Conservation (phyloP, 129 eudicot species). For the Helichrysum umbraculigerum region DNA sequence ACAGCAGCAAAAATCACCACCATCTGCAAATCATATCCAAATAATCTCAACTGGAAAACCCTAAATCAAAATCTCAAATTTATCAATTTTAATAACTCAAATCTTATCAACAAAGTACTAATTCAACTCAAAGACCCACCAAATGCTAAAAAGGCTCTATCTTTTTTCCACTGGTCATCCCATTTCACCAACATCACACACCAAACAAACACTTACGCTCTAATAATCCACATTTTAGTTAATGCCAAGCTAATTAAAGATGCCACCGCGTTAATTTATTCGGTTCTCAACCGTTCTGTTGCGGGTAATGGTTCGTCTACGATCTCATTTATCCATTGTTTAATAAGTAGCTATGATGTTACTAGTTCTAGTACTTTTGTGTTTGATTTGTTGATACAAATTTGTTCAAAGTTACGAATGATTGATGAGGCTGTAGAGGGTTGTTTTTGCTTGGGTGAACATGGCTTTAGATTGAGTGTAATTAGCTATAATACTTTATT, state of each 20-base stretch:
- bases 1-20: constrained; percentile 31
- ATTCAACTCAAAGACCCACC: constrained; percentile 66
- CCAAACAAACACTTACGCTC: constrained; percentile 48
- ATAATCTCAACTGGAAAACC: constrained; percentile 56
- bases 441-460: constrained; percentile 52
- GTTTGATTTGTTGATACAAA: constrained; percentile 74
- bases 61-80: constrained; percentile 41
- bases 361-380: constrained; percentile 58
- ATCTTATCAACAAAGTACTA: constrained; percentile 45
- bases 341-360: constrained; percentile 46
- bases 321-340: constrained; percentile 35
- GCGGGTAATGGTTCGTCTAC: constrained; percentile 28
- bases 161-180: constrained; percentile 87
- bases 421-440: constrained; percentile 51
- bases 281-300: constrained; percentile 42
- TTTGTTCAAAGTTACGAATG: constrained; percentile 70
- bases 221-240: constrained; percentile 63
- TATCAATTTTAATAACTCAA: constrained; percentile 31
- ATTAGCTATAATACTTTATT: constrained; percentile 68
- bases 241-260: constrained; percentile 60
- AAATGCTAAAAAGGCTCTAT: constrained; percentile 59
- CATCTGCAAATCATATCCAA: constrained; percentile 54
- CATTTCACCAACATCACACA: constrained; percentile 46
- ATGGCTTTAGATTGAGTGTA: constrained; percentile 56
- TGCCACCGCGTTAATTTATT: constrained; percentile 65